Evolutionary conservation across 2,329 filamentous ascomycete species (phyloP).

Genomic region (Mariannaea elegans): DNA sequence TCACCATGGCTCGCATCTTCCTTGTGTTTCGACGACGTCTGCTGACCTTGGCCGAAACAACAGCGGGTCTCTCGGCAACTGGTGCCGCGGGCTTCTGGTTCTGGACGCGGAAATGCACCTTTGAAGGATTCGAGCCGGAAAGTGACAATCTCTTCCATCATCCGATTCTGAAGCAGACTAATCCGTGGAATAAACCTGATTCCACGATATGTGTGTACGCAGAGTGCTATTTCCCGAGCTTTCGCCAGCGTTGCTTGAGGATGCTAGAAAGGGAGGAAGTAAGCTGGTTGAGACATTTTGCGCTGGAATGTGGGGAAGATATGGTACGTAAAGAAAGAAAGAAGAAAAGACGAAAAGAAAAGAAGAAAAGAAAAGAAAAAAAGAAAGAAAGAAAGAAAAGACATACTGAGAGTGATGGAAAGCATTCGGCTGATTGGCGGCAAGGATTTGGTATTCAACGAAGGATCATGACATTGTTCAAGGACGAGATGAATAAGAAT

Average conservation of each 20-base stretch:
- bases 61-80: conserved; percentile 8
- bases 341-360: no score
- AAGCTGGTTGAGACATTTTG: conserved; percentile 27
- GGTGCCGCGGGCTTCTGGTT: conserved; percentile 24
- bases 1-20: not conserved
- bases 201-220: conserved; percentile 31
- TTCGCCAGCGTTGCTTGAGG: conserved; percentile 12
- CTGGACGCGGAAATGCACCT: conserved; percentile 29
- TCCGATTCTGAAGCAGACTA: conserved; percentile 23
- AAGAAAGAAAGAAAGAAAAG: no score
- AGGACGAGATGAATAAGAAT: conserved; percentile 10
- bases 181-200: conserved; percentile 33
- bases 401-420: no score
- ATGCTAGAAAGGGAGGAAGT: conserved; percentile 27
- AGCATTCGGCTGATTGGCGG: not conserved
- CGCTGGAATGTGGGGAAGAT: conserved; percentile 33
- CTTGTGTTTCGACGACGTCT: not conserved
- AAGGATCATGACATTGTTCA: conserved; percentile 19
- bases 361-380: no score
- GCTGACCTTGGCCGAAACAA: not conserved
- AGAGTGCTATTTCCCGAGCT: conserved; percentile 20
- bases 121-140: conserved; percentile 29
- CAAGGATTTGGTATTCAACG: conserved; percentile 25
- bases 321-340: conserved; percentile 19
- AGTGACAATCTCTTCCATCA: conserved; percentile 24